A percentile compares a stretch with the other conserved stretches of the same genome.
These are phyloP conservation scores for Claviceps capensis DNA, from an alignment of 2,329 filamentous ascomycete species.

Conservation along the genomic window DNA sequence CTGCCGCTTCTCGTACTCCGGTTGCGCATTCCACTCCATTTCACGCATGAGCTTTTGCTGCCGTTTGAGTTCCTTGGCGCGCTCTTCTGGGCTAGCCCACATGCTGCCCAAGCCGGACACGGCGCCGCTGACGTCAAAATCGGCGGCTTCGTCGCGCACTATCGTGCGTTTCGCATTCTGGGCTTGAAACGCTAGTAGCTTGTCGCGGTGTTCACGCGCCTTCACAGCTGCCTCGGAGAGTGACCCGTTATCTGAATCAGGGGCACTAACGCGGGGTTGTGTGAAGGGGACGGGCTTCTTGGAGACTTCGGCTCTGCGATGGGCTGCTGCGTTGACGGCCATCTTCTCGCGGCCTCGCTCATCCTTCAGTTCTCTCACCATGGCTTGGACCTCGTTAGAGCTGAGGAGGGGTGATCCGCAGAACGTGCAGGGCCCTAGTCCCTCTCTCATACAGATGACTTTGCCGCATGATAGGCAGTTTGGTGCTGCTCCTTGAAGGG, in stretches of 20 bases:
- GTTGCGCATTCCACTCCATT: slow-evolving; percentile 72
- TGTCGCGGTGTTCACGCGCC: slow-evolving; percentile 69
- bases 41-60: slow-evolving; percentile 76
- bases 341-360: slow-evolving; percentile 81
- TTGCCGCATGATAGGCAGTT: slow-evolving; percentile 92
- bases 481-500: slow-evolving; percentile 77
- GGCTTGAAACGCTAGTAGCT: slow-evolving; percentile 66
- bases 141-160: slow-evolving; percentile 69
- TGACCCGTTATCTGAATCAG: slow-evolving; percentile 17
- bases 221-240: slow-evolving; percentile 47
- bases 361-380: slow-evolving; percentile 70
- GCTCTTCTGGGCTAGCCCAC: slow-evolving; percentile 74
- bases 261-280: slow-evolving; percentile 24
- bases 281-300: slow-evolving; percentile 47
- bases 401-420: slow-evolving; percentile 65
- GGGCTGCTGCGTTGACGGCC: slow-evolving; percentile 60
- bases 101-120: slow-evolving; percentile 38
- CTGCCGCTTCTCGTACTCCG: slow-evolving; percentile 78
- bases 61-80: slow-evolving; percentile 68
- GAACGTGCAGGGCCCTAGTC: slow-evolving; percentile 85
- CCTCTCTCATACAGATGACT: slow-evolving; percentile 88
- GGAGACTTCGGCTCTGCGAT: slow-evolving; percentile 53
- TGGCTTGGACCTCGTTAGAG: slow-evolving; percentile 61
- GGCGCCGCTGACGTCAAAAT: slow-evolving; percentile 39
- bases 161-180: slow-evolving; percentile 75